Evolutionary conservation across 1,284 basidiomycete genomes (phyloP).

Genomic region (Porodaedalea pini): DNA sequence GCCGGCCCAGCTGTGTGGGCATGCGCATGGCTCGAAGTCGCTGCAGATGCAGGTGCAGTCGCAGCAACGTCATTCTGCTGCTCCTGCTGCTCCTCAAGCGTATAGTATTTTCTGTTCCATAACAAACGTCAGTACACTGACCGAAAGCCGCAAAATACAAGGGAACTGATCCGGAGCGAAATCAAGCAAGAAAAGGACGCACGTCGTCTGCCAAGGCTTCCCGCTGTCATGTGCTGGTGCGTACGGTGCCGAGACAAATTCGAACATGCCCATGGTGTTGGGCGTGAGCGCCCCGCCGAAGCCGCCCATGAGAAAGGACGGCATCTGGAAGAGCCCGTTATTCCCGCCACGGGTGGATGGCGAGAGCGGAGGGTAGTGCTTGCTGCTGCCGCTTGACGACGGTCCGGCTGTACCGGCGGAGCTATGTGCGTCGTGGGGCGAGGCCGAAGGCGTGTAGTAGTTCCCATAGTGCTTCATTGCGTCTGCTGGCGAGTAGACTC

Average conservation of each 20-base stretch:
- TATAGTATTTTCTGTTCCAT: conserved; percentile 13
- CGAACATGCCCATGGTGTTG: conserved; percentile 29
- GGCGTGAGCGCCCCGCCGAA: conserved; percentile 48
- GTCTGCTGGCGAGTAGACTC: too few species aligned
- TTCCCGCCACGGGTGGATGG: neutral
- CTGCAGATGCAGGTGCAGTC: neutral
- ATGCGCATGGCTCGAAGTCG: neutral
- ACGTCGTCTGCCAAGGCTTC: conserved; percentile 10
- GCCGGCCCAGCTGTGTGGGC: neutral
- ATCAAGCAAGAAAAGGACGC: neutral
- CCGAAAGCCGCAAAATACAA: neutral
- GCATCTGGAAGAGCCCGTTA: conserved; percentile 52
- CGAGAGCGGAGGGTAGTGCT: neutral
- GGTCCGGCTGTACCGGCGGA: neutral
- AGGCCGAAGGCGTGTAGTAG: too few species aligned
- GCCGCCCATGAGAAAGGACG: conserved; percentile 55
- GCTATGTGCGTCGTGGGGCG: too few species aligned
- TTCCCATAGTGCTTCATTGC: too few species aligned
- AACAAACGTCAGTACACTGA: conserved; percentile 1
- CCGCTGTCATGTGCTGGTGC: neutral
- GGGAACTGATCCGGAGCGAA: too few species aligned
- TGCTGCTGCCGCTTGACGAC: neutral
- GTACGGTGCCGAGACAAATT: conserved; percentile 29
- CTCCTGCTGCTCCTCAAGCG: neutral
- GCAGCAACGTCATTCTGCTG: neutral